Percentiles rank a stretch among this genome's conserved stretches.
Evolutionary conservation across 768 basidiomycete genomes (phyloP).

Genomic region (Boletus bicolor): DNA sequence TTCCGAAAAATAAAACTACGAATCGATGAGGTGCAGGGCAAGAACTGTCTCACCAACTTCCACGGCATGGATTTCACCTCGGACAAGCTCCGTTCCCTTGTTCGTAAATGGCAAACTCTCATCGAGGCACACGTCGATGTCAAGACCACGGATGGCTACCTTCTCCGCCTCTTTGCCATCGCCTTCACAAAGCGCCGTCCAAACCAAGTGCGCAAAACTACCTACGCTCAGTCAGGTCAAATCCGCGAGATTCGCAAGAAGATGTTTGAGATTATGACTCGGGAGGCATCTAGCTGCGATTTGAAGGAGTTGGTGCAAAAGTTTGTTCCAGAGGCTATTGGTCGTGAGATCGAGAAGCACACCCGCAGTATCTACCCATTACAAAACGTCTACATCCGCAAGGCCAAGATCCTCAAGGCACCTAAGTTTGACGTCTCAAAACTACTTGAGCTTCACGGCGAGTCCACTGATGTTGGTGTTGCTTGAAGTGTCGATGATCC

Average conservation of each 20-base stretch:
- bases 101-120: constrained; percentile 99
- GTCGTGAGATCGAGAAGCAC: constrained; percentile 99
- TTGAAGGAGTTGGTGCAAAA: constrained; percentile 98
- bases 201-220: constrained; percentile 97
- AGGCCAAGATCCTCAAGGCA: constrained; percentile 98
- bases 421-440: constrained; percentile 97
- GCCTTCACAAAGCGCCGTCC: constrained; percentile 98
- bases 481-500: not conserved
- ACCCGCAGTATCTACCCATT: constrained; percentile 95
- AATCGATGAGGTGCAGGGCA: constrained; percentile 94
- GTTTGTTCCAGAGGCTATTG: constrained; percentile 98
- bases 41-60: constrained; percentile 99
- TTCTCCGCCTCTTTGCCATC: constrained; percentile 97
- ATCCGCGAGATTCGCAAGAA: constrained; percentile 97
- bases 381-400: constrained; percentile 98
- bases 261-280: constrained; percentile 99
- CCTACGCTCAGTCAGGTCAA: constrained; percentile 94
- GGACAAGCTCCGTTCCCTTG: constrained; percentile 98
- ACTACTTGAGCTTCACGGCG: constrained; percentile 94
- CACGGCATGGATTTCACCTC: constrained; percentile 99
- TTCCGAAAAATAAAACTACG: constrained; percentile 99
- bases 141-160: constrained; percentile 99
- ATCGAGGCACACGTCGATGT: constrained; percentile 99
- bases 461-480: constrained; percentile 79
- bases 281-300: constrained; percentile 93